Conservation (phyloP, 352 stramenopile genomes). For the Saprolegnia diclina region DNA sequence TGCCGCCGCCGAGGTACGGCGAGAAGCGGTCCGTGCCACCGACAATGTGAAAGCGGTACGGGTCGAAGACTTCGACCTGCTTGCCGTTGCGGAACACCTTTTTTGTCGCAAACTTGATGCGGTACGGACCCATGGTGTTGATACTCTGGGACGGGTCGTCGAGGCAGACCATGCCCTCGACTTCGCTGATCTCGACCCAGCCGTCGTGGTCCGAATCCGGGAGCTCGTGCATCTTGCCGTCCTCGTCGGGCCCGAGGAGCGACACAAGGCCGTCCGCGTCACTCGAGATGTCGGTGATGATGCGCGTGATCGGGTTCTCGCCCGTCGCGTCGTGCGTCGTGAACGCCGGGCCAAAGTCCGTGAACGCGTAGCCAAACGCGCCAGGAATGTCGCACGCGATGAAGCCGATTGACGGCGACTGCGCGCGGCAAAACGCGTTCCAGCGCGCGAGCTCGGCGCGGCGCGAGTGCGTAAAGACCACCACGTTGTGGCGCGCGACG, state of each 20-base stretch:
- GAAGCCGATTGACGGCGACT: slow-evolving; percentile 73
- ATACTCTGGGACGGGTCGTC: slow-evolving; percentile 61
- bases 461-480: slow-evolving; percentile 81
- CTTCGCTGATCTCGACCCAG: slow-evolving; percentile 76
- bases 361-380: slow-evolving; percentile 44
- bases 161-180: slow-evolving; percentile 66
- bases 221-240: slow-evolving; percentile 86
- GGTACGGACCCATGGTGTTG: slow-evolving; percentile 62
- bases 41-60: slow-evolving; percentile 69
- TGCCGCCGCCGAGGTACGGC: slow-evolving; percentile 67
- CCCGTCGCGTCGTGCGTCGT: slow-evolving; percentile 72
- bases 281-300: slow-evolving; percentile 84
- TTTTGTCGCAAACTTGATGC: slow-evolving; percentile 79
- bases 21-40: slow-evolving; percentile 78
- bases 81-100: slow-evolving; percentile 84
- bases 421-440: slow-evolving; percentile 84
- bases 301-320: slow-evolving; percentile 77
- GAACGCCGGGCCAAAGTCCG: slow-evolving; percentile 73
- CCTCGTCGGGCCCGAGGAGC: slow-evolving; percentile 71
- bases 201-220: slow-evolving; percentile 79
- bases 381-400: slow-evolving; percentile 74
- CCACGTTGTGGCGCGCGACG: slow-evolving; percentile 61
- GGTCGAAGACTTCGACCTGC: slow-evolving; percentile 78
- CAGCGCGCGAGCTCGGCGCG: slow-evolving; percentile 77
- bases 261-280: slow-evolving; percentile 68